phyloP scores from a whole-genome alignment of 2,329 filamentous ascomycete genomes.

The Verticillium klebahnii region DNA sequence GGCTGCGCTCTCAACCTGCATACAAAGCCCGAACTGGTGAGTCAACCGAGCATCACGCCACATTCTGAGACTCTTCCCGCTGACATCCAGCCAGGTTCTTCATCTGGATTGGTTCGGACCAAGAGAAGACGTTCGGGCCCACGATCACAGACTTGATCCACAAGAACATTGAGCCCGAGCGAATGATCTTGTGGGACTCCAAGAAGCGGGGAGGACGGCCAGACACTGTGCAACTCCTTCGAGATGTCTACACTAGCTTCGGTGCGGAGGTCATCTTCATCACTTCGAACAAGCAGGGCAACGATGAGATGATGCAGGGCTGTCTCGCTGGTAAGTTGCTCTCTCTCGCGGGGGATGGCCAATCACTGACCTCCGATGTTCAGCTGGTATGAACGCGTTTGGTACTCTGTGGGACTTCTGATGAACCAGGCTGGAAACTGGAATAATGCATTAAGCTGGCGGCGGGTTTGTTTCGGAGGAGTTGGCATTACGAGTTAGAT shows the following conservation, averaged over 20 bases:
- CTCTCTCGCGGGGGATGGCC: background rate
- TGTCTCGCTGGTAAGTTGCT: conserved; percentile 27
- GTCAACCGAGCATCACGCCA: background rate
- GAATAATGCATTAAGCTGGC: background rate
- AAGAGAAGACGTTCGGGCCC: conserved; percentile 34
- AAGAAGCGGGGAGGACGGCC: conserved; percentile 35
- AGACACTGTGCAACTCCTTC: conserved; percentile 30
- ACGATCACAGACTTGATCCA: conserved; percentile 32
- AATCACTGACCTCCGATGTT: conserved; percentile 8
- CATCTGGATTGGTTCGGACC: conserved; percentile 37
- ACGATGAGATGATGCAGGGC: conserved; percentile 38
- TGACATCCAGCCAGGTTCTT: conserved; percentile 25
- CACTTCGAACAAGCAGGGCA: conserved; percentile 33
- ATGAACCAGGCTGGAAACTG: background rate
- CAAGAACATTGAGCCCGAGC: conserved; percentile 32
- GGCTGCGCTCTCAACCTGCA: conserved; percentile 34
- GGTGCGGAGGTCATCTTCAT: conserved; percentile 38
- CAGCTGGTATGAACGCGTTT: conserved; percentile 31
- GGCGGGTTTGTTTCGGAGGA: background rate
- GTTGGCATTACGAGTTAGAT: background rate
- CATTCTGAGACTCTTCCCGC: background rate
- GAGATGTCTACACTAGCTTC: conserved; percentile 32
- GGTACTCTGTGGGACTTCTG: conserved; percentile 35
- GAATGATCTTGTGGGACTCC: conserved; percentile 37
- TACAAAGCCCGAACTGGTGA: conserved; percentile 32